Percentiles rank a stretch among this genome's conserved stretches.
Conservation (phyloP, 495 filamentous ascomycete species). For the Chaetomium cochliodes region DNA sequence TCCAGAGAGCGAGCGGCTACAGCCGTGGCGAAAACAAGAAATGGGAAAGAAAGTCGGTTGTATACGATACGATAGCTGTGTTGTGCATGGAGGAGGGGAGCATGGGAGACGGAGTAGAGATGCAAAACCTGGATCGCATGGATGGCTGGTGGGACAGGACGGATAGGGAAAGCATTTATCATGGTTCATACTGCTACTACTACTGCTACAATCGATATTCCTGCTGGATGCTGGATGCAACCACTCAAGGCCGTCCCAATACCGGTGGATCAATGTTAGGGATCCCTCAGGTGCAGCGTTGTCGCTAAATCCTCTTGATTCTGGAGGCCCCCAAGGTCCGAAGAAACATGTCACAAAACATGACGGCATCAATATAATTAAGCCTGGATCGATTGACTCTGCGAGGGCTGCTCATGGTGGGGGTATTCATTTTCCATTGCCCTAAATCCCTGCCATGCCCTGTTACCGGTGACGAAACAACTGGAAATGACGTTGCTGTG, state of each 20-base stretch:
- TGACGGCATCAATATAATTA: neutral
- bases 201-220: neutral
- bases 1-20: too few species aligned
- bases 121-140: conserved; percentile 16
- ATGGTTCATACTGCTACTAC: conserved; percentile 1
- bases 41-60: neutral
- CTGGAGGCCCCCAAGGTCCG: too few species aligned
- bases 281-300: neutral
- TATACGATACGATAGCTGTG: conserved; percentile 9
- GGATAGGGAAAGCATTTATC: neutral
- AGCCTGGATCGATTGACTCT: conserved; percentile 26
- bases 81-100: neutral
- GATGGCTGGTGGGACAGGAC: neutral
- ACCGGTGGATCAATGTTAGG: neutral
- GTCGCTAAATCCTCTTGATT: too few species aligned
- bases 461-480: conserved; percentile 35
- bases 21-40: neutral
- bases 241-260: neutral
- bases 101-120: neutral
- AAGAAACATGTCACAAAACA: too few species aligned
- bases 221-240: neutral
- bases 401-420: conserved; percentile 24
- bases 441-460: conserved; percentile 36
- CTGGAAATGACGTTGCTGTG: conserved; percentile 31
- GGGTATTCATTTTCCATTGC: conserved; percentile 40